Percentiles rank a stretch among this genome's conserved stretches.
Conservation (phyloP, 2,329 filamentous ascomycete genomes). For the Teratosphaeriaceae sp. region DNA sequence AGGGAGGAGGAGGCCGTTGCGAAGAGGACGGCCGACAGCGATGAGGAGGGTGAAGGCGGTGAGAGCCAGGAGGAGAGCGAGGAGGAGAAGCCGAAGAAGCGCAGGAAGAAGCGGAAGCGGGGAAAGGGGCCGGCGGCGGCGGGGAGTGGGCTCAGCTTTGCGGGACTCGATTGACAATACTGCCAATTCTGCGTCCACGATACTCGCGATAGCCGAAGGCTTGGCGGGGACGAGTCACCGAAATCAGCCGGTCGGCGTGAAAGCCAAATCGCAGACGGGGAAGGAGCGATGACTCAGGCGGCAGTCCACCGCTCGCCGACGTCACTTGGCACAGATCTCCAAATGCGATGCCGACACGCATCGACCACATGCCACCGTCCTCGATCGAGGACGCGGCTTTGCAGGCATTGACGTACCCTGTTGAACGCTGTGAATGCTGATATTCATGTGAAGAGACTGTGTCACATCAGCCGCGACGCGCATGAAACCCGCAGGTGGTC, state of each 20-base stretch:
- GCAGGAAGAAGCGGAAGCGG: conserved; percentile 36
- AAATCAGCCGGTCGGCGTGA: background rate
- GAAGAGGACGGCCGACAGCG: conserved; percentile 39
- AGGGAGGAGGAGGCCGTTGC: conserved; percentile 30
- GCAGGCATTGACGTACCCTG: too few relatives aligned
- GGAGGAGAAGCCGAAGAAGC: conserved; percentile 33
- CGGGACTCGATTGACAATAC: conserved; percentile 19
- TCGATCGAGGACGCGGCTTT: too few relatives aligned
- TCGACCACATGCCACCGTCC: too few relatives aligned
- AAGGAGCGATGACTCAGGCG: too few relatives aligned
- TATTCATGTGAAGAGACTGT: too few relatives aligned
- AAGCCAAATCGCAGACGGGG: too few relatives aligned
- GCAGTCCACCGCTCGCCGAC: too few relatives aligned
- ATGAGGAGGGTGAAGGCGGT: conserved; percentile 28
- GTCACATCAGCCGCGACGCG: too few relatives aligned
- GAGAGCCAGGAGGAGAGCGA: conserved; percentile 43
- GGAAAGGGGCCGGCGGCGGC: conserved; percentile 20
- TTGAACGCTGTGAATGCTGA: too few relatives aligned
- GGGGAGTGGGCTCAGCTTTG: conserved; percentile 15
- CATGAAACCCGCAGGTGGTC: too few relatives aligned
- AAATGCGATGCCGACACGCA: too few relatives aligned
- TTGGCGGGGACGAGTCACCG: background rate
- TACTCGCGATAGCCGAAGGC: background rate
- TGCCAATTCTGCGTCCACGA: background rate
- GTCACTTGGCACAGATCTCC: too few relatives aligned